Base-by-base conservation (phyloP, 1,284 basidiomycete species). In the Pisolithus thermaeus region DNA sequence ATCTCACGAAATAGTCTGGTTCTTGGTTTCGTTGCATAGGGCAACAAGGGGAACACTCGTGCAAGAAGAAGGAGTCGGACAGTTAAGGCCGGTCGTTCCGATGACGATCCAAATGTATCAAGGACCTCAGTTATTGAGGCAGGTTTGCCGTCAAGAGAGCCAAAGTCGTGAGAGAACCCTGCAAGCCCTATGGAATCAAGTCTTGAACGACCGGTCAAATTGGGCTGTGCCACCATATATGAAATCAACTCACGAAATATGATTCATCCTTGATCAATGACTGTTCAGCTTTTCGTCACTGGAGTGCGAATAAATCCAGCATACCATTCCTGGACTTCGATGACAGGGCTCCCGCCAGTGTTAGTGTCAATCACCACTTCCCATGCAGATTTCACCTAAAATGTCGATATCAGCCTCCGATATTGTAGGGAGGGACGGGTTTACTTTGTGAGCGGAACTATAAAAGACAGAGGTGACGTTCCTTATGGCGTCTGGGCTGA, bases 301-400 rank as follows among this genome's bases (percentile, higher is more conserved):
- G 79, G 67, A 3, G 76, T 76, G 16, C 6, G 3, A 44, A 7
- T 7, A 39, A 25, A 20, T n/a, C 39, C 12, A 3, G 47, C 58
- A 4, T 37, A 65, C 63, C 63, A 63, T 22, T 35, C 51, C 38
- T 83, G 75, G 4, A 84, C 78, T 25, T 84, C 78, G 23, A 84
- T 78, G 7, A 77, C 52, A 0, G 53, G 6, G 1, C 36, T 41
- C 0, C 52, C 53, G 4, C 62, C 63, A 39, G 64, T 69, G 11
- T 51, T 58, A 0, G 70, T 57, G 22, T 77, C 74, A 0, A 83
- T 58, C 23, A 72, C 57, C 2, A 63, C 57, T 28, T 84, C 80
- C 83, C 82, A 84, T 9, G 60, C 57, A 54, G 60, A 20, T 64
- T 76, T 80, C 53, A 77, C 59, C 78, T 80, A 46, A 28, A 49